These are phyloP conservation scores for Kentomonas sorsogonicus DNA, from an alignment of 208 protist species.

Conservation along the genomic window DNA sequence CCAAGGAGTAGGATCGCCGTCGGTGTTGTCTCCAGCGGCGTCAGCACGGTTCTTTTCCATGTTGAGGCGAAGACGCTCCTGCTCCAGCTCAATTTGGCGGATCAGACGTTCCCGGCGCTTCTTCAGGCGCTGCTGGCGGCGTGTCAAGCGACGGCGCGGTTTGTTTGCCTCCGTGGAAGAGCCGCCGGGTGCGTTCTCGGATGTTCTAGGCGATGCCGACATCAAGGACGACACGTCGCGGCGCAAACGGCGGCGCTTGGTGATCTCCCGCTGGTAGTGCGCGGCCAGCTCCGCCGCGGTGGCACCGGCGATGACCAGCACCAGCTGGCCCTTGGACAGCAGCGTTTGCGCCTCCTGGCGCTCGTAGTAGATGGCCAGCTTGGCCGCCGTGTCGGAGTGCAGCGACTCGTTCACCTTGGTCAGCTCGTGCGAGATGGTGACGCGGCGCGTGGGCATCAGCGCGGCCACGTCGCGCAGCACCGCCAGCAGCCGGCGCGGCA, in stretches of 20 bases:
- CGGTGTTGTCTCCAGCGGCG: slow-evolving; percentile 15
- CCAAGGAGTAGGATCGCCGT: neutral
- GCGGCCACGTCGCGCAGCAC: slow-evolving; percentile 82
- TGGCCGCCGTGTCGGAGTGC: slow-evolving; percentile 74
- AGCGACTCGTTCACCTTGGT: slow-evolving; percentile 89
- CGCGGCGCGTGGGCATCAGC: slow-evolving; percentile 58
- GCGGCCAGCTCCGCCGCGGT: slow-evolving; percentile 51
- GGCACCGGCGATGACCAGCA: slow-evolving; percentile 73
- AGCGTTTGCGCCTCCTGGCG: slow-evolving; percentile 60
- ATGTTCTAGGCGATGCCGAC: neutral
- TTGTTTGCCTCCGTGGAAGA: too few species aligned
- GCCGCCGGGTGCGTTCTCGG: neutral
- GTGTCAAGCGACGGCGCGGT: slow-evolving; percentile 12
- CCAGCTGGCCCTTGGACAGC: slow-evolving; percentile 75
- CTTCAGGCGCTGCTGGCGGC: slow-evolving; percentile 17
- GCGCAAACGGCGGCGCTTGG: slow-evolving; percentile 53
- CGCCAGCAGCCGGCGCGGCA: slow-evolving; percentile 68
- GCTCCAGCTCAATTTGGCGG: slow-evolving; percentile 60
- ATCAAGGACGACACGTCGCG: slow-evolving; percentile 36
- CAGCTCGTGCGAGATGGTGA: slow-evolving; percentile 81
- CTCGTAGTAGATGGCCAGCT: slow-evolving; percentile 68
- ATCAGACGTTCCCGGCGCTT: slow-evolving; percentile 45
- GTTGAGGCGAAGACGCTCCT: slow-evolving; percentile 64
- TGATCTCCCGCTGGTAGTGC: slow-evolving; percentile 45
- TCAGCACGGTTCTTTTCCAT: slow-evolving; percentile 47